Evolutionary conservation across 2,329 filamentous ascomycete species (phyloP).

Genomic region (Epichloe baconii): DNA sequence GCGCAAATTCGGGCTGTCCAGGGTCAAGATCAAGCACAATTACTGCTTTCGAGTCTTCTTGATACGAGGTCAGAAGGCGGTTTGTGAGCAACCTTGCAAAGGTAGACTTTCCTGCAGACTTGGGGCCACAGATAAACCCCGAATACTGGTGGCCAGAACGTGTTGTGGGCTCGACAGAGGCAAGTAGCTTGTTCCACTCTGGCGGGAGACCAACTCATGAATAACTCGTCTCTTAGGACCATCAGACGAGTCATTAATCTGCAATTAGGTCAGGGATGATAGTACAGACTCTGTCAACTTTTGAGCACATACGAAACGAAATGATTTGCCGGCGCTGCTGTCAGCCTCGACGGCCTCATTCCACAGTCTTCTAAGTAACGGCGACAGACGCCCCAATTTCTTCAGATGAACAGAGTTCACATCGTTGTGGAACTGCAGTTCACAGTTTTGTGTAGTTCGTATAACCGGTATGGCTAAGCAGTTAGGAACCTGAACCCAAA

Average conservation of each 20-base stretch:
- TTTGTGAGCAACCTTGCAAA: constrained; percentile 57
- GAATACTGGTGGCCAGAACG: constrained; percentile 23
- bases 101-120: constrained; percentile 64
- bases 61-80: constrained; percentile 40
- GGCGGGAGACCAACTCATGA: constrained; percentile 44
- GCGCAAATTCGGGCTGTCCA: constrained; percentile 61
- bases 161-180: constrained; percentile 23
- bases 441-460: constrained; percentile 34
- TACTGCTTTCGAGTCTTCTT: constrained; percentile 8
- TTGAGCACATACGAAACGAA: constrained; percentile 33
- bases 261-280: neutral
- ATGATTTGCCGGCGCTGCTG: constrained; percentile 21
- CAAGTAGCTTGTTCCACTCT: constrained; percentile 49
- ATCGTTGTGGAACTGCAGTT: constrained; percentile 43
- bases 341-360: constrained; percentile 26
- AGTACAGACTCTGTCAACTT: constrained; percentile 10
- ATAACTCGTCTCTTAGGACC: constrained; percentile 34
- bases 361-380: constrained; percentile 56
- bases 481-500: constrained; percentile 51
- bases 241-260: constrained; percentile 43
- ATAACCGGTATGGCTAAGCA: constrained; percentile 60
- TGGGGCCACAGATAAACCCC: constrained; percentile 54
- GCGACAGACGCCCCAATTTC: constrained; percentile 46
- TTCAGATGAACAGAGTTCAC: constrained; percentile 35
- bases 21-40: constrained; percentile 63